These are phyloP conservation scores for Persicaria tinctoria DNA, from an alignment of 148 eudicot species.

Conservation along the genomic window DNA sequence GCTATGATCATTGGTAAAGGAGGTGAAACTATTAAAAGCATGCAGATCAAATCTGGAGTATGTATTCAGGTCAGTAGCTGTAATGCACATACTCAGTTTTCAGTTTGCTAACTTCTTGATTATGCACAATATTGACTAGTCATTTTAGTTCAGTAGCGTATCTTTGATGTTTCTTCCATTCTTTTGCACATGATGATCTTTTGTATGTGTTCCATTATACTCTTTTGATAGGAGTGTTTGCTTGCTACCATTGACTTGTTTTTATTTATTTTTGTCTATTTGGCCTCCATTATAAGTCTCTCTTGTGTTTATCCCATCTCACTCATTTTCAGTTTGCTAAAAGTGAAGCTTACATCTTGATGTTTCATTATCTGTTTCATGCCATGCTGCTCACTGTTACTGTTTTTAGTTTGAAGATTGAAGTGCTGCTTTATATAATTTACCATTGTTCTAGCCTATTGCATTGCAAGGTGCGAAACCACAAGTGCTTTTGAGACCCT, in stretches of 20 bases:
- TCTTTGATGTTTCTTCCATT: conserved; percentile 6
- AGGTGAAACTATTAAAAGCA: conserved; percentile 38
- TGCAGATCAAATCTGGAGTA: conserved; percentile 36
- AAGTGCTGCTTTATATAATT: background rate
- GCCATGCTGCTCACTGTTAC: background rate
- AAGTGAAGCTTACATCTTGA: conserved; percentile 9
- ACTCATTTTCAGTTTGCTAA: background rate
- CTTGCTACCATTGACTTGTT: background rate
- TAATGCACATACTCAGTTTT: background rate
- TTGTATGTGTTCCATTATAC: background rate
- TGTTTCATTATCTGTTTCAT: background rate
- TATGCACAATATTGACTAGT: background rate
- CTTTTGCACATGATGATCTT: background rate
- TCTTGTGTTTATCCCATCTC: background rate
- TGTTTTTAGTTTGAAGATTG: background rate
- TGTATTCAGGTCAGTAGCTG: conserved; percentile 29
- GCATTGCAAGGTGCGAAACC: no score
- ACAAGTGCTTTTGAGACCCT: no score
- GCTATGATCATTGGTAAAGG: conserved; percentile 39
- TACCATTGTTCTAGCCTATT: no score
- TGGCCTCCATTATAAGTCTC: background rate
- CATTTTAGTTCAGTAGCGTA: background rate
- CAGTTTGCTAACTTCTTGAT: background rate
- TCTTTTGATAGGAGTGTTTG: background rate
- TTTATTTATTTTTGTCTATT: background rate